Conservation (phyloP, 257 asterid genomes). For the Lycium barbarum region DNA sequence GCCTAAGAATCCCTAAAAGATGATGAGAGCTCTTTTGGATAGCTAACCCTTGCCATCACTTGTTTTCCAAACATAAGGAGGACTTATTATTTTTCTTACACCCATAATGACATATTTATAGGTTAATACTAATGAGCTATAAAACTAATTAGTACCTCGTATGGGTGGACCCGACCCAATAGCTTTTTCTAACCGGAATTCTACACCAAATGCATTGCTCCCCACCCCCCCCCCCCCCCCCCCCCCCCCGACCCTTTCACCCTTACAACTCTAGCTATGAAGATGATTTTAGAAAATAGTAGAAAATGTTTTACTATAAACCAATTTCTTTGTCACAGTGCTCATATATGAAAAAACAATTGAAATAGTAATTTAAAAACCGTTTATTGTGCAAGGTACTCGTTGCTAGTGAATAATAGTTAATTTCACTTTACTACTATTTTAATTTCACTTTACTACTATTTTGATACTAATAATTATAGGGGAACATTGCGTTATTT, state of each 20-base stretch:
- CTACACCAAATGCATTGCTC: background rate
- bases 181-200: no score
- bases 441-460: background rate
- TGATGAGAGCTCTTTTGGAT: no score
- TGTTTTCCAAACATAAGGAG: no score
- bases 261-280: background rate
- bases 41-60: no score
- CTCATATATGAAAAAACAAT: background rate
- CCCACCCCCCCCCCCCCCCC: no score
- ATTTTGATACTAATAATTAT: background rate
- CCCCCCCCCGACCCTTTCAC: no score
- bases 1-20: no score
- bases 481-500: background rate
- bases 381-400: background rate
- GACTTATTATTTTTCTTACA: no score
- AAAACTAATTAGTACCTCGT: no score
- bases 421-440: background rate
- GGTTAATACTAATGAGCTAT: no score
- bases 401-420: background rate
- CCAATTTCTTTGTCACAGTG: background rate
- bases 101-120: no score
- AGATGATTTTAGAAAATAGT: background rate
- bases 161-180: background rate
- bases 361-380: background rate
- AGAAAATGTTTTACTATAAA: background rate